Evolutionary conservation across 371 early-diverging fungal species (phyloP).

Genomic region (Mucor ambiguus): DNA sequence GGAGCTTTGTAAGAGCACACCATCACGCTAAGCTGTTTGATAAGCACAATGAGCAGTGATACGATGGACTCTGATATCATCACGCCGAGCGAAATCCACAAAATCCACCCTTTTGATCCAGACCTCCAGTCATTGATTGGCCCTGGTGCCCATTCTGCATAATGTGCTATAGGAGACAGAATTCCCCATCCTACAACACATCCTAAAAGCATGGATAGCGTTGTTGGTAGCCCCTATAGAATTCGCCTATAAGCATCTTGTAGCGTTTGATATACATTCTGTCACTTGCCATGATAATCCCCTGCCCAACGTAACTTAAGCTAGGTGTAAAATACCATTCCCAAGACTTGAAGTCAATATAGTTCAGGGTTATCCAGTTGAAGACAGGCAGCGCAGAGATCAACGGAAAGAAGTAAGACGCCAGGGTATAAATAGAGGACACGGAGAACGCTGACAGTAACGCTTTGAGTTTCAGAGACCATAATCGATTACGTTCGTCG

Average conservation of each 20-base stretch:
- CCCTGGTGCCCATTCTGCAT: conserved; percentile 76
- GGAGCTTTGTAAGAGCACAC: neutral
- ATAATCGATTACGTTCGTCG: neutral
- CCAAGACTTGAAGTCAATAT: conserved; percentile 53
- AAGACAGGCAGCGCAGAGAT: conserved; percentile 66
- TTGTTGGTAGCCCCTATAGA: conserved; percentile 69
- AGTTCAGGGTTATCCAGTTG: conserved; percentile 55
- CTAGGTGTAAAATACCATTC: conserved; percentile 78
- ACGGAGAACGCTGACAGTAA: conserved; percentile 57
- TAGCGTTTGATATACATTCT: too few relatives aligned
- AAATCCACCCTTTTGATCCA: conserved; percentile 78
- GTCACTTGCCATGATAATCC: conserved; percentile 69
- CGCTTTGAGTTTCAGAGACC: conserved; percentile 46
- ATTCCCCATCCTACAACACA: conserved; percentile 81
- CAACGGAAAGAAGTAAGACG: conserved; percentile 65
- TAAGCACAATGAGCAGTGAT: conserved; percentile 57
- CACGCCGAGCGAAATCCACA: conserved; percentile 78
- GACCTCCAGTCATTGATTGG: conserved; percentile 67
- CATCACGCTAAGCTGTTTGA: conserved; percentile 3
- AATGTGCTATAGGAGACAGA: conserved; percentile 65
- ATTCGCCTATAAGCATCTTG: too few relatives aligned
- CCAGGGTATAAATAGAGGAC: conserved; percentile 65
- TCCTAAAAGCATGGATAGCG: conserved; percentile 70
- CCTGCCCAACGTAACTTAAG: conserved; percentile 77
- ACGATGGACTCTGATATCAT: conserved; percentile 77